These are phyloP conservation scores for Solanum hybrid DNA, from an alignment of 305 asterid genomes.

Conservation along the genomic window DNA sequence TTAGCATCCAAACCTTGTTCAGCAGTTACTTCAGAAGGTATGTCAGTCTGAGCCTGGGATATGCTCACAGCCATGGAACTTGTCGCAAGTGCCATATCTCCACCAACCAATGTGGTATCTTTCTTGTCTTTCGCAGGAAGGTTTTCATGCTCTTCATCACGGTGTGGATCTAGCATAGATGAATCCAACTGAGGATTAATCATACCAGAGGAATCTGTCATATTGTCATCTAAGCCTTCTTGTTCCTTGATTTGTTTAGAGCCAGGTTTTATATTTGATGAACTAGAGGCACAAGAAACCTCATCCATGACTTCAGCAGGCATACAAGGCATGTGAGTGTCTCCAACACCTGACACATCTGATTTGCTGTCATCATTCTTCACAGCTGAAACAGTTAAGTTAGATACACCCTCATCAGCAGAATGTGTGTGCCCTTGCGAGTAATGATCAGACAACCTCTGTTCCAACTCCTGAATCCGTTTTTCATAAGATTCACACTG, in stretches of 20 bases:
- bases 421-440: slow-evolving; percentile 32
- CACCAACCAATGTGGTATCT: slow-evolving; percentile 31
- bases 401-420: slow-evolving; percentile 32
- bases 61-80: slow-evolving; percentile 83
- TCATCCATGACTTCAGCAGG: slow-evolving; percentile 44
- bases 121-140: slow-evolving; percentile 41
- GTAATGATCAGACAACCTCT: slow-evolving; percentile 67
- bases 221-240: slow-evolving; percentile 63
- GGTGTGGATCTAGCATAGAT: slow-evolving; percentile 72
- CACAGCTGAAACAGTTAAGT: slow-evolving; percentile 27
- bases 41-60: slow-evolving; percentile 41
- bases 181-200: slow-evolving; percentile 67
- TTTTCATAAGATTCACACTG: slow-evolving; percentile 86
- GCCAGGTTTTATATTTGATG: slow-evolving; percentile 34
- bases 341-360: slow-evolving; percentile 44
- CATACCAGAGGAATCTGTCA: slow-evolving; percentile 70
- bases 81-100: slow-evolving; percentile 37
- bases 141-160: slow-evolving; percentile 48
- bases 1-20: slow-evolving; percentile 38
- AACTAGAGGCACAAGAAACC: slow-evolving; percentile 46
- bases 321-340: slow-evolving; percentile 29
- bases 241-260: slow-evolving; percentile 42
- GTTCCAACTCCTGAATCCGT: slow-evolving; percentile 88
- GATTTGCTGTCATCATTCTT: slow-evolving; percentile 50
- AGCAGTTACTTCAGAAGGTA: slow-evolving; percentile 30